A percentile compares a stretch with the other conserved stretches of the same genome.
Conservation (phyloP, 2,329 filamentous ascomycete genomes). For the Diaporthe ampelina region DNA sequence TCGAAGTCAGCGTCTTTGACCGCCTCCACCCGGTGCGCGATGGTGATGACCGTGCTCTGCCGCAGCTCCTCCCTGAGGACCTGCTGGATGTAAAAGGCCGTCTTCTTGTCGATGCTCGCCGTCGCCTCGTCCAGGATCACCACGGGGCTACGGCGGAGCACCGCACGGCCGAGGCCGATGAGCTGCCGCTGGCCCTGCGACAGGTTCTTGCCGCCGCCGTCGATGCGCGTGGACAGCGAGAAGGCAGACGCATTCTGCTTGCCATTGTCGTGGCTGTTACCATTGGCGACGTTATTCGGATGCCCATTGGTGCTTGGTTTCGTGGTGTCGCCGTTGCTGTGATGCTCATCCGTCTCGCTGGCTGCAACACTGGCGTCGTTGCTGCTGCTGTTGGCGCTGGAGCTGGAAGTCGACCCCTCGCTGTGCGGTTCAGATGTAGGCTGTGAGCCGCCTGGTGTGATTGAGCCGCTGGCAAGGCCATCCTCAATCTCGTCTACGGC, state of each 20-base stretch:
- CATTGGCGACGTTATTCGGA: background rate
- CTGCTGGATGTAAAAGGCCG: conserved; percentile 70
- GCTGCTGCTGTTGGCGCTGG: conserved; percentile 32
- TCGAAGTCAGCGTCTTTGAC: conserved; percentile 71
- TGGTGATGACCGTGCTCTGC: conserved; percentile 73
- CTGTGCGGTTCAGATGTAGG: conserved; percentile 28
- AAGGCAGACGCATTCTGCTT: conserved; percentile 49
- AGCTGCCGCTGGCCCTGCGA: conserved; percentile 75
- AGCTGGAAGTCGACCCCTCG: conserved; percentile 32
- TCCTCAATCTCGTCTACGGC: conserved; percentile 42
- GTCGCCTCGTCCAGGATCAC: conserved; percentile 77
- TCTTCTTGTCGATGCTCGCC: conserved; percentile 72
- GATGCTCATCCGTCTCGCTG: conserved; percentile 3
- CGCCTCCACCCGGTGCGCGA: conserved; percentile 75
- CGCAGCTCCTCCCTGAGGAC: conserved; percentile 68
- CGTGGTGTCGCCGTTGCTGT: background rate
- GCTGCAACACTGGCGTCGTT: conserved; percentile 19
- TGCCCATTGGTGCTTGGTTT: conserved; percentile 42
- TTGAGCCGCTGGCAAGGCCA: conserved; percentile 33
- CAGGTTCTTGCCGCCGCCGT: conserved; percentile 72
- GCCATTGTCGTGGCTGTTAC: conserved; percentile 57
- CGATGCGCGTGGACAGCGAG: conserved; percentile 64
- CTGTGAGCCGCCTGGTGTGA: conserved; percentile 23
- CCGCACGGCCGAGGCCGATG: conserved; percentile 71
- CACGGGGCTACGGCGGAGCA: conserved; percentile 71